Evolutionary conservation across 2,329 filamentous ascomycete species (phyloP).

Genomic region (Emergomyces orientalis): DNA sequence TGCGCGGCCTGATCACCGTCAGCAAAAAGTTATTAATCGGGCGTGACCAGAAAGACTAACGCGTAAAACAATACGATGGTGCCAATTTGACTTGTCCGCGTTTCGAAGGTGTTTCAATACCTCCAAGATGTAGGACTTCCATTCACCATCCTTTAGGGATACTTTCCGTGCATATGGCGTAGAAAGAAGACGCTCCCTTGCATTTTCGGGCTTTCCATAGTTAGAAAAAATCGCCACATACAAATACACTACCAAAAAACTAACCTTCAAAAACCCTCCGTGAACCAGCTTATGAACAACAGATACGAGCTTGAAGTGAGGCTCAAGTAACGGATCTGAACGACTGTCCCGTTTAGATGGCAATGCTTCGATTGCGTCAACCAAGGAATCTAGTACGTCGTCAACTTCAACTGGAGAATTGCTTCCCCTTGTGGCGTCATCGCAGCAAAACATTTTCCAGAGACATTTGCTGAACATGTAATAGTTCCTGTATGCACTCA

Average conservation of each 20-base stretch:
- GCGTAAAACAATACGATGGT: constrained; percentile 79
- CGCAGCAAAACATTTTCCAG: constrained; percentile 58
- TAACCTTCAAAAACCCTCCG: constrained; percentile 36
- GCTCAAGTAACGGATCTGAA: constrained; percentile 71
- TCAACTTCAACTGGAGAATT: constrained; percentile 30
- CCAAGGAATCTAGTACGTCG: constrained; percentile 48
- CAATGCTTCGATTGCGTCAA: constrained; percentile 51
- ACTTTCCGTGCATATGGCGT: constrained; percentile 49
- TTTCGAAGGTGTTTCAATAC: constrained; percentile 49
- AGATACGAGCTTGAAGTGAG: constrained; percentile 83
- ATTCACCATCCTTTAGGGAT: constrained; percentile 42
- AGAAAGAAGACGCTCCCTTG: constrained; percentile 41
- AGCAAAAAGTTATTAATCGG: constrained; percentile 16
- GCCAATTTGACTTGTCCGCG: constrained; percentile 90
- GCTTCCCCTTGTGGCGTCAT: constrained; percentile 32
- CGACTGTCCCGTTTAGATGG: constrained; percentile 52
- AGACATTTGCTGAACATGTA: constrained; percentile 63
- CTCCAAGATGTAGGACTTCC: constrained; percentile 53
- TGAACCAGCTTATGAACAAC: constrained; percentile 72
- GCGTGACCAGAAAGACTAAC: constrained; percentile 41
- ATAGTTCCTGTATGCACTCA: constrained; percentile 41
- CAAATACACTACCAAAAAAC: constrained; percentile 16
- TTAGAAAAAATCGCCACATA: constrained; percentile 28
- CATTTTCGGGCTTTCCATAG: constrained; percentile 33
- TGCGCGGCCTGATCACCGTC: constrained; percentile 41